Conservation (phyloP, 352 stramenopile species). For the Blastocystis sp. region DNA sequence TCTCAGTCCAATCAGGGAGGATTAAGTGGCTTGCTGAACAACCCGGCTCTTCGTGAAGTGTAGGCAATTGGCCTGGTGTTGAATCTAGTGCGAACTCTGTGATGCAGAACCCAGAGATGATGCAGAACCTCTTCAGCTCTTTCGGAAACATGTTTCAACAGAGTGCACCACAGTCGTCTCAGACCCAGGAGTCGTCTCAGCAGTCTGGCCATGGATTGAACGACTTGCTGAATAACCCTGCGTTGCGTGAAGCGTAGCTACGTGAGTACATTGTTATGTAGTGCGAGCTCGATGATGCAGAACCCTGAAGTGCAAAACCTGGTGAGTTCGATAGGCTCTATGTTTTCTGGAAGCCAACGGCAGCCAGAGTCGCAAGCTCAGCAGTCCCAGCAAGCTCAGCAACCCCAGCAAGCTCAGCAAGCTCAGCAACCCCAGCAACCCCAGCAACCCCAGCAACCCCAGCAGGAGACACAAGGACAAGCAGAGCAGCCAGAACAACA, state of each 20-base stretch:
- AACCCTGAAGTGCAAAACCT: constrained; percentile 6
- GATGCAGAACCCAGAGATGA: not conserved
- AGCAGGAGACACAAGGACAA: not conserved
- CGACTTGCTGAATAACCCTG: not conserved
- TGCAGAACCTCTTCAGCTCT: not conserved
- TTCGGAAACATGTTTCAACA: not conserved
- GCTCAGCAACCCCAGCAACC: not conserved
- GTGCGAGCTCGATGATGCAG: not conserved
- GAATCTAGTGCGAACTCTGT: not conserved
- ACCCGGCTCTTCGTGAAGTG: not conserved
- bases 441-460: not conserved
- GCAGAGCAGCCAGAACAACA: not conserved
- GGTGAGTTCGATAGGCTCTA: not conserved
- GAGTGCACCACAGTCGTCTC: not conserved
- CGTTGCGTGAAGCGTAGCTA: not conserved
- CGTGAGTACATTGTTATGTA: not conserved
- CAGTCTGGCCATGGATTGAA: not conserved
- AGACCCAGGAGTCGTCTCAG: not conserved
- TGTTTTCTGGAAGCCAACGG: not conserved
- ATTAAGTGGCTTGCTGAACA: not conserved
- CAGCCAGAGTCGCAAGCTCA: not conserved
- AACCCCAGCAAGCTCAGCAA: not conserved
- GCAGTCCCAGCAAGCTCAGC: not conserved
- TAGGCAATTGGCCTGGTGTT: not conserved
- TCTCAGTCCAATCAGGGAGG: not conserved